phyloP scores from a whole-genome alignment of 257 asterid genomes.

The Plantago elongata region DNA sequence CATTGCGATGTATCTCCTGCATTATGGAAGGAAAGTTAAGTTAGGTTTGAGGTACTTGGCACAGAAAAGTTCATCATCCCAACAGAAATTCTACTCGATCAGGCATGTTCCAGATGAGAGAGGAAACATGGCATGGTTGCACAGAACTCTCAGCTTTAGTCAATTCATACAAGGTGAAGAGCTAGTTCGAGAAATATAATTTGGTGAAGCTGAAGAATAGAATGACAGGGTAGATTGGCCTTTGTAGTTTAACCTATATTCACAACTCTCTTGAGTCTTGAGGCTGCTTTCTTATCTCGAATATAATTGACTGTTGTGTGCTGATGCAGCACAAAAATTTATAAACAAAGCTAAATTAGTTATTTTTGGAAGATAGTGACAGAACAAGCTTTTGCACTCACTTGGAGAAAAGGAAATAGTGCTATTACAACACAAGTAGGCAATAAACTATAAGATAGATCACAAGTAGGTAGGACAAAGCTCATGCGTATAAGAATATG shows the following conservation, averaged over 20 bases:
- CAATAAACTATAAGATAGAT: background rate
- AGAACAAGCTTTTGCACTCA: background rate
- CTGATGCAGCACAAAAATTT: background rate
- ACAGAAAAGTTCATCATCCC: conserved; percentile 4
- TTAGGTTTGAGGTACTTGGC: conserved; percentile 8
- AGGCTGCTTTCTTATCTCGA: no score
- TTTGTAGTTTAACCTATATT: no score
- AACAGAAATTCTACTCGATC: conserved; percentile 14
- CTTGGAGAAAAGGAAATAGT: background rate
- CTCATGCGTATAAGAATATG: background rate
- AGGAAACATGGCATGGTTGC: no score
- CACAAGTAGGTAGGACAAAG: background rate
- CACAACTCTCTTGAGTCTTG: no score
- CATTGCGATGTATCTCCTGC: conserved; percentile 86
- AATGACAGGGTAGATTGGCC: no score
- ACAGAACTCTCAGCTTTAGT: no score
- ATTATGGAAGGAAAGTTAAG: background rate
- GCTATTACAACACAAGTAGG: background rate
- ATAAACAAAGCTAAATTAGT: conserved; percentile 4
- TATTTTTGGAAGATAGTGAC: background rate
- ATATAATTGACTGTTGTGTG: no score
- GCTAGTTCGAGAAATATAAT: no score
- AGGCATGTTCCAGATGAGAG: conserved; percentile 6
- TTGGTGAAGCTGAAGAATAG: no score
- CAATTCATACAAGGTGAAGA: no score